Evolutionary conservation across 345 rosid species (phyloP).

Genomic region (Fremontodendron californicum): DNA sequence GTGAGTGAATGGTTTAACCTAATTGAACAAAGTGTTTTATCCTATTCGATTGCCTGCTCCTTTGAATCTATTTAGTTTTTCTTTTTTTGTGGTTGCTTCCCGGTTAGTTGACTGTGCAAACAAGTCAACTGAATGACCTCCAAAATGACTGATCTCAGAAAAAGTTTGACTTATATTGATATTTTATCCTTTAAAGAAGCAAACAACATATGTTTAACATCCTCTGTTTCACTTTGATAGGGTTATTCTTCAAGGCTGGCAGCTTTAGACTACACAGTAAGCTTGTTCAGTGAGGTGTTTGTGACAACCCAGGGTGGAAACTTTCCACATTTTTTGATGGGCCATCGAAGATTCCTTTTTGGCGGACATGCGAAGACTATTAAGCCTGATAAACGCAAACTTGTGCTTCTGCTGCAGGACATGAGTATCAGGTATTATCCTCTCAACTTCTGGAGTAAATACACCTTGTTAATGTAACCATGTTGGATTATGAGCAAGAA

Average conservation of each 20-base stretch:
- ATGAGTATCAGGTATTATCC: conserved; percentile 59
- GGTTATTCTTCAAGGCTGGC: conserved; percentile 90
- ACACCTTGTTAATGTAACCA: background rate
- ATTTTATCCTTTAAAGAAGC: background rate
- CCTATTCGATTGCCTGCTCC: background rate
- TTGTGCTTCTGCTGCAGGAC: conserved; percentile 72
- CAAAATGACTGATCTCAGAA: background rate
- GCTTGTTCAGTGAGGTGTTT: conserved; percentile 85
- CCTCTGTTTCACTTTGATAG: conserved; percentile 33
- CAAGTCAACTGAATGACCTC: conserved; percentile 1
- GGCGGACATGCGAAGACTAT: conserved; percentile 88
- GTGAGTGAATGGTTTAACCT: background rate
- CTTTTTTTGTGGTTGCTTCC: background rate
- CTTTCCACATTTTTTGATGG: conserved; percentile 95
- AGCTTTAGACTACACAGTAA: conserved; percentile 85
- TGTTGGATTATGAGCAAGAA: background rate
- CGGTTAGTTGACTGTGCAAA: background rate
- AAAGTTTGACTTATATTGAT: background rate
- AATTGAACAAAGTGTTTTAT: background rate
- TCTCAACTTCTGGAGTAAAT: conserved; percentile 3
- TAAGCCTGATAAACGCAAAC: conserved; percentile 79
- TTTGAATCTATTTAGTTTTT: background rate
- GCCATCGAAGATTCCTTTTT: conserved; percentile 85
- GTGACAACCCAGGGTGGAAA: conserved; percentile 94
- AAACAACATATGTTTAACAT: conserved; percentile 3